Base-by-base conservation (phyloP, 768 basidiomycete species). In the Lactarius evosmus region DNA sequence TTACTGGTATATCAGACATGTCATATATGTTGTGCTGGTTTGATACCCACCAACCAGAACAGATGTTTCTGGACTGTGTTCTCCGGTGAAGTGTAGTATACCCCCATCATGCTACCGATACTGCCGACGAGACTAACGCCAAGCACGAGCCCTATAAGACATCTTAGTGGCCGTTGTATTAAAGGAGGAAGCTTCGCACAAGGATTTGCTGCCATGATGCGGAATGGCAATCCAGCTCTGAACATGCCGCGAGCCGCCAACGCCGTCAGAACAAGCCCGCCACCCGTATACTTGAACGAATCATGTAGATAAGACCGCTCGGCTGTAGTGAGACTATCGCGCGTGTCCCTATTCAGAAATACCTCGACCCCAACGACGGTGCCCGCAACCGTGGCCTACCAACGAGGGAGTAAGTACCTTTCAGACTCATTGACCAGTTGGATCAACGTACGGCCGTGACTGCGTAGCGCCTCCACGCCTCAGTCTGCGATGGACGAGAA, bases 31-130 rank as follows among this genome's bases (percentile, higher is more conserved):
- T 46, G 44, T 11, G 22, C 38, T 22, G 60, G 40, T 14, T 11
- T 11, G 8, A 44, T 59, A 78, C 85, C 71, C 69, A 85, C 89
- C 69, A 91, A 78, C 91, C 91, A 92, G 74, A 89, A 88, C 14
- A 85, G 72, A 73, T 93, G 91, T 71, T 93, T 93, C 70, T 88
- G 84, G 12, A 89, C 69, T 3, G 84, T 80, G 55, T 83, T 88
- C 69, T 93, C 89, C 0, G 93, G 91, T 36, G 88, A 78, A 0
- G 91, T 94, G 74, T 85, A 88, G 72, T 84, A 84, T 2, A 85
- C 85, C 50, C 88, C 91, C 80, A 90, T 85, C 91, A 95, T 95
- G 4, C 85, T 83, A 0, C 91, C 92, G 61, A 95, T 90, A 64
- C 85, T 83, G 16, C 90, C 90, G 16, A 80, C 86, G 46, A 93